Base-by-base conservation (phyloP, 2,329 filamentous ascomycete genomes). In the Aspergillus tanneri region DNA sequence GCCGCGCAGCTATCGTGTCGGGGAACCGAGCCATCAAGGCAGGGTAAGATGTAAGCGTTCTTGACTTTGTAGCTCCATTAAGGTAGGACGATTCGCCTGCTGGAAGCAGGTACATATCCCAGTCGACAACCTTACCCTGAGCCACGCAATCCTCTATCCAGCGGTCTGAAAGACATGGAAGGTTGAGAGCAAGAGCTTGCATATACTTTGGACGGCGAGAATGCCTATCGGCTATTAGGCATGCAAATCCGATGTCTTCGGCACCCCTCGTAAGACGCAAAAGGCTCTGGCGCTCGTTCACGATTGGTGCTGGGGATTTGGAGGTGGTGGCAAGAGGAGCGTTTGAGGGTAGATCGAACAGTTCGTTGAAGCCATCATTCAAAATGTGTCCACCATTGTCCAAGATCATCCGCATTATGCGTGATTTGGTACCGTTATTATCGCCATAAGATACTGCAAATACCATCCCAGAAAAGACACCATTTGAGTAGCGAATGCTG, bases 181-280 rank as follows among this genome's bases (percentile, higher is more conserved):
- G 72, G 1, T 89, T 90, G 0, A 99, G 80, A 0, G 93, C 91
- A 2, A 99, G 80, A 0, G 93, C 93, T 71, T 97, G 91, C 78
- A 97, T 88, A 67, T 93, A 96, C 66, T 97, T 99, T 41, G 85
- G 82, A 54, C 90, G 90, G 38, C 92, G 84, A 5, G 88, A 93
- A 66, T 96, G 87, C 4, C 83, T 81, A 62, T 97, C 89, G 0
- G 91, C 86, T 50, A 99, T 88, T 11, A 97, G 74, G 3, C 90
- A 91, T 0, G 88, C 84, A 63, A 99, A 97, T 0, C 88, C 86
- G 1, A 84, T 74, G 2, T 78, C 71, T 27, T 72, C 62, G 18
- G 80, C 79, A 18, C 74, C 67, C 9, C 74, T 56, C 2, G 73
- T 82, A 0, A 95, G 75, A 1, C 67, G 73, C 14, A 93, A 70